phyloP scores from a whole-genome alignment of 1,139 yeast species.

The Geotrichum phurueaensis region DNA sequence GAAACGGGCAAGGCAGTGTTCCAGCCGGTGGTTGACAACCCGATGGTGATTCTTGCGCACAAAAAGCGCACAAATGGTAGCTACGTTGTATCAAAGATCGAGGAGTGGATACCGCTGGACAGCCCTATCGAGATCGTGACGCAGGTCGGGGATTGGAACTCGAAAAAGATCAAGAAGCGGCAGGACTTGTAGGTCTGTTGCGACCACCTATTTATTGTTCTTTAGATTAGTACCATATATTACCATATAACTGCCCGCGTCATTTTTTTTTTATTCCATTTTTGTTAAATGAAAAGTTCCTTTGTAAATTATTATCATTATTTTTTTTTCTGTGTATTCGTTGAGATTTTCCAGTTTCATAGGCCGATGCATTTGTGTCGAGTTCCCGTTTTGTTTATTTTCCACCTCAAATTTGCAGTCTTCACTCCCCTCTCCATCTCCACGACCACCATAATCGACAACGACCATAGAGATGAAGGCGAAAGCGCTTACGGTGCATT shows the following conservation, averaged over 20 bases:
- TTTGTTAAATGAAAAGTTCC: too few species aligned
- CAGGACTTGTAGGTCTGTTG: background rate
- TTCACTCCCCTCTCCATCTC: background rate
- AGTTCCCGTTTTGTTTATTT: background rate
- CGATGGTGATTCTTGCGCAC: conserved; percentile 19
- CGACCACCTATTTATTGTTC: background rate
- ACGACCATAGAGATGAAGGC: conserved; percentile 43
- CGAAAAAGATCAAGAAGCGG: conserved; percentile 7
- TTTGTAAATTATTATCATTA: too few species aligned
- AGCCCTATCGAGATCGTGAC: conserved; percentile 2
- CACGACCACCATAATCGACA: background rate
- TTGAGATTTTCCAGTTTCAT: background rate
- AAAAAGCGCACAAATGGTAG: conserved; percentile 17
- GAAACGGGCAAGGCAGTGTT: background rate
- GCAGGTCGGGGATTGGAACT: conserved; percentile 17
- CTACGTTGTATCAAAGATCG: conserved; percentile 15
- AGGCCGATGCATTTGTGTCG: background rate
- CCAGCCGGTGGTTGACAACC: conserved; percentile 12
- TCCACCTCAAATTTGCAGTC: background rate
- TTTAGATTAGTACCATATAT: background rate
- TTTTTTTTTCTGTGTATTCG: too few species aligned
- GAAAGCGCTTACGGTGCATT: conserved; percentile 60
- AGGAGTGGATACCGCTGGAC: conserved; percentile 18
- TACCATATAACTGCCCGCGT: background rate
- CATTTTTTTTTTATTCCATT: too few species aligned